These are phyloP conservation scores for Coemansia sp. DNA, from an alignment of 192 early-diverging fungal genomes.

Conservation along the genomic window DNA sequence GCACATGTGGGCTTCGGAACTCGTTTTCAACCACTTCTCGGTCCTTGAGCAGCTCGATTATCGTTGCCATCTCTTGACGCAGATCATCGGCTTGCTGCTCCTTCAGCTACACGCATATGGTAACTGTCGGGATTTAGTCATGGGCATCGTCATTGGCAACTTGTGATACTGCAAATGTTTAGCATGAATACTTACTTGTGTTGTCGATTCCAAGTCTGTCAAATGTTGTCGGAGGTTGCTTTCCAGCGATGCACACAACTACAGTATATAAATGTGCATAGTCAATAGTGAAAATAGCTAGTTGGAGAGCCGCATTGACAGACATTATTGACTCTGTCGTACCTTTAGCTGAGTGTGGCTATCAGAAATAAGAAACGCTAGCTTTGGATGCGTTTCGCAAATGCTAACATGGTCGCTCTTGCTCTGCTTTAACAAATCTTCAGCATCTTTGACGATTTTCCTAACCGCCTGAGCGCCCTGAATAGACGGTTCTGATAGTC, in stretches of 20 bases:
- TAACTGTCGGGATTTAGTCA: too few relatives aligned
- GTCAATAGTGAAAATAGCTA: neutral
- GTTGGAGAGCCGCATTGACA: neutral
- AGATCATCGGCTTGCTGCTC: conserved; percentile 32
- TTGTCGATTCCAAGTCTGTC: conserved; percentile 23
- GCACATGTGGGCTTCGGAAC: conserved; percentile 30
- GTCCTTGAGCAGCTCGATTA: conserved; percentile 43
- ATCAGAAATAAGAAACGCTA: conserved; percentile 44
- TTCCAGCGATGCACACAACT: conserved; percentile 28
- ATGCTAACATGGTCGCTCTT: conserved; percentile 29
- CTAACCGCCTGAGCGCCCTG: conserved; percentile 37
- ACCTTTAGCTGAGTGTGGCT: conserved; percentile 31
- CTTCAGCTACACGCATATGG: conserved; percentile 10
- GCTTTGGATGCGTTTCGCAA: conserved; percentile 42
- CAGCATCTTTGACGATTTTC: conserved; percentile 21
- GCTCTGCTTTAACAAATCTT: conserved; percentile 30
- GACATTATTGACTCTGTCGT: neutral
- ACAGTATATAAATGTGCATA: neutral
- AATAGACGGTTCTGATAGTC: conserved; percentile 51
- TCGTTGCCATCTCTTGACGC: conserved; percentile 43
- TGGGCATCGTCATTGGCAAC: too few relatives aligned
- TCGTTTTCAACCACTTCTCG: conserved; percentile 49
- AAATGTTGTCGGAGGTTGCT: conserved; percentile 25
- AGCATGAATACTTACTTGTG: conserved; percentile 1
- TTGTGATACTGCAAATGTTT: neutral